These are phyloP conservation scores for Acrodontium crateriforme DNA, from an alignment of 2,329 filamentous ascomycete genomes.

Conservation along the genomic window DNA sequence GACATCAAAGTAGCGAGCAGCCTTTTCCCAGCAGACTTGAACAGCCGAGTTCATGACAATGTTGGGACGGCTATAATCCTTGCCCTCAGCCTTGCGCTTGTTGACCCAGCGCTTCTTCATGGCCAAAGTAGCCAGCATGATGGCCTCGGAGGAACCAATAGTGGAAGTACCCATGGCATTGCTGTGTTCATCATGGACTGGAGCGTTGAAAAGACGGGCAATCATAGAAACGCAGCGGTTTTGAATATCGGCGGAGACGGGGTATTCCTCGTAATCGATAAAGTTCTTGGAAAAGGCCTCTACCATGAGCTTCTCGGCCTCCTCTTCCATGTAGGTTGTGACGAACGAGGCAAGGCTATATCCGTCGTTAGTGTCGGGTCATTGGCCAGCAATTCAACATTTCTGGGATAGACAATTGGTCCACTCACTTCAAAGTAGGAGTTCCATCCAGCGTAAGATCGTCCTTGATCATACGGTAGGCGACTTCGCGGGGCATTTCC, in stretches of 20 bases:
- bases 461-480: conserved; percentile 95
- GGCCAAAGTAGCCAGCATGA: conserved; percentile 69
- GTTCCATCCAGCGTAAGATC: conserved; percentile 85
- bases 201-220: conserved; percentile 74
- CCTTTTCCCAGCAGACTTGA: conserved; percentile 95
- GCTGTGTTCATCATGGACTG: conserved; percentile 38
- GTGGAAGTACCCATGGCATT: conserved; percentile 75
- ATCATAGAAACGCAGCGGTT: conserved; percentile 71
- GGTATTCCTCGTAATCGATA: conserved; percentile 39
- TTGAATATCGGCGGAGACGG: conserved; percentile 45
- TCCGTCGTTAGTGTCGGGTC: conserved; percentile 3
- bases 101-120: conserved; percentile 97
- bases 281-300: conserved; percentile 93
- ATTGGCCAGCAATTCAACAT: background rate
- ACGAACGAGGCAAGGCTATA: conserved; percentile 77
- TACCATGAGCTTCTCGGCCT: conserved; percentile 89
- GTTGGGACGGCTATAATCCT: conserved; percentile 69
- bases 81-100: conserved; percentile 67
- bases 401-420: background rate
- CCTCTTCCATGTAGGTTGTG: conserved; percentile 95
- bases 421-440: conserved; percentile 67
- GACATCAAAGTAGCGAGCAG: conserved; percentile 47
- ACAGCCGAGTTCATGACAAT: conserved; percentile 93
- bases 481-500: conserved; percentile 83
- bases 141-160: conserved; percentile 79